These are phyloP conservation scores for Neocucurbitaria cava DNA, from an alignment of 2,329 filamentous ascomycete species.

Conservation along the genomic window DNA sequence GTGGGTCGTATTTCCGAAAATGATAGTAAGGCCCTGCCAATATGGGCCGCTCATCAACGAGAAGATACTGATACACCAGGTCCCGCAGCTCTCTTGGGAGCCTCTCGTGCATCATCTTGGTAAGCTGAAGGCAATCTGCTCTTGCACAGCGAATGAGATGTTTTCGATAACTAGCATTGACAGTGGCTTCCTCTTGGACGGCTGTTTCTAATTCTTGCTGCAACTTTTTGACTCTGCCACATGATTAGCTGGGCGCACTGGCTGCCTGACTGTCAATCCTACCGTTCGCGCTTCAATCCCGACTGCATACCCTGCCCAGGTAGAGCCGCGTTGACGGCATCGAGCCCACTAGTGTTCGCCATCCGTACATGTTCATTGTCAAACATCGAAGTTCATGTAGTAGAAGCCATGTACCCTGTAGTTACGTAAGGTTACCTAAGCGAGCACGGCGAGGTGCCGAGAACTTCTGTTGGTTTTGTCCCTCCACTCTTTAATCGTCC, in stretches of 20 bases:
- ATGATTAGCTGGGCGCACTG: not conserved
- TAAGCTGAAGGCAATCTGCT: slow-evolving; percentile 20
- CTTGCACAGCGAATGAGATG: slow-evolving; percentile 9
- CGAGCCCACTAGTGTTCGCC: not conserved
- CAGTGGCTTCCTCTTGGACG: not conserved
- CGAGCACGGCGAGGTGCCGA: too few species aligned
- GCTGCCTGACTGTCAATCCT: too few species aligned
- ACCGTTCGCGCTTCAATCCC: not conserved
- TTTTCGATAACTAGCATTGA: not conserved
- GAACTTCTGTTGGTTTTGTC: too few species aligned
- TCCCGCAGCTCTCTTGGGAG: slow-evolving; percentile 29
- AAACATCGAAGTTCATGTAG: not conserved
- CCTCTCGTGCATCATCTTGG: slow-evolving; percentile 23
- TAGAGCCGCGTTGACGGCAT: not conserved
- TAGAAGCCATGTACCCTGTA: too few species aligned
- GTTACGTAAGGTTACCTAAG: too few species aligned
- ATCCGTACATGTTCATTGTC: not conserved
- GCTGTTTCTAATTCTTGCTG: slow-evolving; percentile 6
- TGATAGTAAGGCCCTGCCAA: slow-evolving; percentile 33
- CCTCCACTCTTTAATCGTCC: too few species aligned
- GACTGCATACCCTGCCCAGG: not conserved
- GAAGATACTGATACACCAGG: slow-evolving; percentile 29
- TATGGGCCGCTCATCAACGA: slow-evolving; percentile 29
- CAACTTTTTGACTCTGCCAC: not conserved
- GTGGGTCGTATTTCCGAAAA: slow-evolving; percentile 21